Base-by-base conservation (phyloP, 225 moss, liverwort and hornwort genomes). In the Neckera pumila region DNA sequence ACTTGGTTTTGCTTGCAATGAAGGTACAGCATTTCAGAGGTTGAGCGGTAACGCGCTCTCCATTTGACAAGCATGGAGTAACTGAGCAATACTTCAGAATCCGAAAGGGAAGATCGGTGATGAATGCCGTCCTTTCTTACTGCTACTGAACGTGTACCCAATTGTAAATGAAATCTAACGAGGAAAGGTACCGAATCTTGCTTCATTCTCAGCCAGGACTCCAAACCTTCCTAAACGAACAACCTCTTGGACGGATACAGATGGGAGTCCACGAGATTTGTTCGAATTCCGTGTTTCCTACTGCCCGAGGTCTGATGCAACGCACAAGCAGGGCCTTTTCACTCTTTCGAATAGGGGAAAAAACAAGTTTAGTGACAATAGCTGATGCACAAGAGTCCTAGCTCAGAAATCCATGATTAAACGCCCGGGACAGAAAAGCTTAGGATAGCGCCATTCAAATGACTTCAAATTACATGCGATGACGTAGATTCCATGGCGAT, bases 211-310 rank as follows among this genome's bases (percentile, higher is more conserved):
- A 93, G 94, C 74, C 94, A 92, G 19, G 92, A 90, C 82, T 93
- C 93, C 86, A 94, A 86, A 59, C 93, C 95, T 86, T 90, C 94
- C 89, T 93, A 93, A 77, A 94, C 95, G 67, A 93, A 80, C 31
- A 89, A 59, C 83, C 95, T 92, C 80, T 96, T 93, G 89, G 93
- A 93, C 49, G 95, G 94, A 86, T 96, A 95, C 28, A 96, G 91
- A 89, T 97, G 95, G 60, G 95, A 95, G 75, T 97, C 95, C 86
- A 95, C 92, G 51, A 95, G 89, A 87, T 95, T 95, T 58, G 95
- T 93, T 80, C 94, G 95, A 60, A 95, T 93, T 94, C 96, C 95
- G 95, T 92, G 70, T 92, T 90, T 67, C 95, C 93, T 77, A 88
- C 91, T 64, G 93, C 90, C 51, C 95, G 95, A 34, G 95, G 87